Percentiles rank a stretch among this genome's conserved stretches.
Evolutionary conservation across 805 yeast genomes (phyloP).

Genomic region (Candida argentea): DNA sequence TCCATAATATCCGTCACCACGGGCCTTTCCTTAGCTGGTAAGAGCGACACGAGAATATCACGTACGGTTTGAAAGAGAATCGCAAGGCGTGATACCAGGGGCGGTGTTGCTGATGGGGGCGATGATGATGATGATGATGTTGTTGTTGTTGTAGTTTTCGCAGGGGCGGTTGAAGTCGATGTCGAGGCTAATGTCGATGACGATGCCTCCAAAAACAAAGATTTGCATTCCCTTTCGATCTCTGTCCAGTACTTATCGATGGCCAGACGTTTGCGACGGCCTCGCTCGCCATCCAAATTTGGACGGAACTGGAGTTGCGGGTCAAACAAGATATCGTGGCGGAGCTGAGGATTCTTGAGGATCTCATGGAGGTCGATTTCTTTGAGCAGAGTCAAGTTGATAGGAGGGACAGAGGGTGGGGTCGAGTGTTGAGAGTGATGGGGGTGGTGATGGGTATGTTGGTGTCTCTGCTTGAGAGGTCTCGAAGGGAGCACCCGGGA

Average conservation of each 20-base stretch:
- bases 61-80: constrained; percentile 68
- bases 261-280: constrained; percentile 61
- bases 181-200: too few relatives aligned
- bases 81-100: constrained; percentile 42
- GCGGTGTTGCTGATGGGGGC: constrained; percentile 5
- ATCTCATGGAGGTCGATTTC: constrained; percentile 87
- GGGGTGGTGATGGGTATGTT: too few relatives aligned
- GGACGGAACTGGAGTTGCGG: constrained; percentile 89
- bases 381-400: constrained; percentile 66
- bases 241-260: constrained; percentile 82
- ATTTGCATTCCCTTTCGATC: constrained; percentile 56
- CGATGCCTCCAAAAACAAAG: constrained; percentile 16
- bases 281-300: constrained; percentile 84
- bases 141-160: neutral
- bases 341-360: constrained; percentile 78
- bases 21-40: constrained; percentile 67
- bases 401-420: constrained; percentile 63
- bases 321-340: constrained; percentile 90
- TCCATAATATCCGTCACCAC: constrained; percentile 66
- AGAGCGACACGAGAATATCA: constrained; percentile 61
- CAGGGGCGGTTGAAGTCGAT: constrained; percentile 1
- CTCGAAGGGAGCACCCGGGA: constrained; percentile 3
- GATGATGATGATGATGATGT: constrained; percentile 9
- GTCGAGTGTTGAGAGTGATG: constrained; percentile 7
- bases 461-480: constrained; percentile 3